Evolutionary conservation across 2,329 filamentous ascomycete species (phyloP), one percentile per base, ranked within the genome.

Genomic region (Thelonectria olida): DNA sequence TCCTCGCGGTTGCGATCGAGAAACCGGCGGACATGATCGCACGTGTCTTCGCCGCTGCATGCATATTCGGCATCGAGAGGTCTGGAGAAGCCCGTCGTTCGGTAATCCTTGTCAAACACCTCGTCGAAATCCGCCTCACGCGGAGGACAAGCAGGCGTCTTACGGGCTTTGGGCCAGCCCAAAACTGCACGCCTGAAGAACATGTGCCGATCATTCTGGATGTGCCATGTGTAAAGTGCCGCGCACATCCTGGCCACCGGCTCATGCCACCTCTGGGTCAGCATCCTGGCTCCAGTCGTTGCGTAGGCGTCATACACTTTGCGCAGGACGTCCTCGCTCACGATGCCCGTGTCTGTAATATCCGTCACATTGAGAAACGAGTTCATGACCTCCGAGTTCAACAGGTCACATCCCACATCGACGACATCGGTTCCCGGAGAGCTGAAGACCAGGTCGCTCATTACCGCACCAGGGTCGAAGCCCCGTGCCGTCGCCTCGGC

Each of bases 161-260:
- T 74, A 2, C 73, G 67, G 1, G 73, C 71, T 53, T 72, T 74
- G 7, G 58, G 47, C 70, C 72, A 75, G 13, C 73, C 73, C 10
- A 75, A 28, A 0, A 75, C 5, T 0, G 73, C 73, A 17, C 73
- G 73, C 3, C 73, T 73, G 22, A 75, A 61, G 57, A 74, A 75
- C 63, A 74, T 62, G n/a, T 75, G 73, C 4, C 73, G 63, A 54
- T 75, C 73, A 23, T 75, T 75, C 8, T 73, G 70, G 2, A 75
- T 74, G 44, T 75, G 73, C 73, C 73, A 75, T 12, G 71, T 72
- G 36, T 75, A 75, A 8, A 75, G 52, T 2, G 69, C 69, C 9
- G 72, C 67, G 36, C 71, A 73, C 73, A 75, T 74, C 39, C 70
- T 67, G 20, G 72, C 73, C 6, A 71, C 69, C 12, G 73, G 73